Evolutionary conservation across 1,284 basidiomycete species (phyloP).

Genomic region (Rhodotorula glutinis): DNA sequence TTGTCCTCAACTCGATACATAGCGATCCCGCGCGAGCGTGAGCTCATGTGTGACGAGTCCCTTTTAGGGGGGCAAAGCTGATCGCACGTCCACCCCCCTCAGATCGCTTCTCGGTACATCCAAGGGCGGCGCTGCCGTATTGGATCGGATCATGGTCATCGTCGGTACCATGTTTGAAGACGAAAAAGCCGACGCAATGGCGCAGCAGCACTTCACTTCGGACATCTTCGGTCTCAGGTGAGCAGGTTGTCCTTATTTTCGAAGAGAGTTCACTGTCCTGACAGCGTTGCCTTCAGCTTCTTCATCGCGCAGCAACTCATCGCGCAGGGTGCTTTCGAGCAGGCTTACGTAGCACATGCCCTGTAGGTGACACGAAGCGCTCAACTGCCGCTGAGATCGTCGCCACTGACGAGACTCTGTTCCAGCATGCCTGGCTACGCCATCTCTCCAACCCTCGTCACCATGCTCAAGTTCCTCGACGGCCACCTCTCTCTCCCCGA

Average conservation of each 20-base stretch:
- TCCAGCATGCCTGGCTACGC: constrained; percentile 24
- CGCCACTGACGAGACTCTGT: too few species aligned
- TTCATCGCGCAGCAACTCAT: constrained; percentile 26
- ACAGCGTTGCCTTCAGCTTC: constrained; percentile 9
- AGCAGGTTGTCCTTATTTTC: too few species aligned
- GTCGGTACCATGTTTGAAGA: constrained; percentile 12
- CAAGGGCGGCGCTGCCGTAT: constrained; percentile 9
- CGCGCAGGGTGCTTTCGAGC: constrained; percentile 1
- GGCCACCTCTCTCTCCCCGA: constrained; percentile 23
- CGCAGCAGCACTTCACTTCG: constrained; percentile 1
- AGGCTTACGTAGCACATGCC: constrained; percentile 9
- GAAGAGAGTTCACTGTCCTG: too few species aligned
- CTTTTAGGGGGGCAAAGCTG: not conserved
- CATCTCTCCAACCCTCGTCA: constrained; percentile 19
- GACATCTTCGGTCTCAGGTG: constrained; percentile 16
- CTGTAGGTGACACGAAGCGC: not conserved
- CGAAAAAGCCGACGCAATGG: constrained; percentile 11
- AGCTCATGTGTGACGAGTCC: not conserved
- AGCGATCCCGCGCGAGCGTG: constrained; percentile 18
- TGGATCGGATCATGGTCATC: constrained; percentile 28
- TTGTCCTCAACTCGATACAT: constrained; percentile 32
- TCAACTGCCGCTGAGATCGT: not conserved
- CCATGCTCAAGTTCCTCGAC: constrained; percentile 39
- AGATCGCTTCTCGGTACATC: constrained; percentile 22
- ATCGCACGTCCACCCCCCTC: not conserved